These are phyloP conservation scores for Themeda triandra DNA, from an alignment of 176 grass and related monocot species.

Conservation along the genomic window DNA sequence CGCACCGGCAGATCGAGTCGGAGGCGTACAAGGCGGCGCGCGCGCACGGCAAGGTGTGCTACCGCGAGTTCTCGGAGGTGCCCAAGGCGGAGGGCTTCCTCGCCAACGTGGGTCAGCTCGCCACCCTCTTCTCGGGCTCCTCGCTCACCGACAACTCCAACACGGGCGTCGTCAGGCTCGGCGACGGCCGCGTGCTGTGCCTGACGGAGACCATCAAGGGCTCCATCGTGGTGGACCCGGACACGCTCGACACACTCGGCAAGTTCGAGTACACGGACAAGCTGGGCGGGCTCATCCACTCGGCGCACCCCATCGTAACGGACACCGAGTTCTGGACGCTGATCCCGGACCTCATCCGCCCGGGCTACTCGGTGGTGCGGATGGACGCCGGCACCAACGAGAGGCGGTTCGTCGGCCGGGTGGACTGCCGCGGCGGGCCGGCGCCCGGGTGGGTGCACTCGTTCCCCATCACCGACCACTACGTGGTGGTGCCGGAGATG, in stretches of 20 bases:
- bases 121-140: constrained; percentile 69
- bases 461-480: constrained; percentile 84
- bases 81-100: constrained; percentile 59
- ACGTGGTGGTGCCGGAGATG: constrained; percentile 97
- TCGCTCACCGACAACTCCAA: constrained; percentile 99
- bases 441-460: constrained; percentile 99
- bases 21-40: constrained; percentile 90
- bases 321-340: constrained; percentile 86
- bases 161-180: constrained; percentile 87
- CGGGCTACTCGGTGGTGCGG: constrained; percentile 64
- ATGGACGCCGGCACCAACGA: constrained; percentile 85
- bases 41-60: constrained; percentile 67
- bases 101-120: constrained; percentile 60
- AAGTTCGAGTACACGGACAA: constrained; percentile 80
- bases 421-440: constrained; percentile 76
- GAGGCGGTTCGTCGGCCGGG: constrained; percentile 73
- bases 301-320: constrained; percentile 87
- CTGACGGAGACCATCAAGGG: constrained; percentile 97
- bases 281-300: constrained; percentile 78
- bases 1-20: constrained; percentile 93
- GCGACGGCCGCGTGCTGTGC: constrained; percentile 92
- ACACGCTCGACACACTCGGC: constrained; percentile 87
- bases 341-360: constrained; percentile 75
- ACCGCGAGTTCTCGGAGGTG: constrained; percentile 93
- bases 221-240: constrained; percentile 79